Base-by-base conservation (phyloP, 164 flowering plant genomes). In the Chloranthus sessilifolius region DNA sequence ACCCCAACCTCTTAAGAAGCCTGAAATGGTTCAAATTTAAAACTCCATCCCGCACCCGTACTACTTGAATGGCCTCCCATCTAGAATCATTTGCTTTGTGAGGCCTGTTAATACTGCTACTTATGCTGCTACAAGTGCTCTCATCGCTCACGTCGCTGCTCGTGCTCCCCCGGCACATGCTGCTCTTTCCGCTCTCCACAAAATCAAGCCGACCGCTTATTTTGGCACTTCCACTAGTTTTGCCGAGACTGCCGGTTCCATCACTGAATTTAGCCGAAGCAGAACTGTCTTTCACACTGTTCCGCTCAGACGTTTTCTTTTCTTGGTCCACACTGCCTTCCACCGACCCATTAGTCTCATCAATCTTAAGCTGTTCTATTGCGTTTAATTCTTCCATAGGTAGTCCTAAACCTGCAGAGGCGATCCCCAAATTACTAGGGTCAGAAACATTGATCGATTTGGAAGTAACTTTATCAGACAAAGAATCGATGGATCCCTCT, bases 111-210 rank as follows among this genome's bases (percentile, higher is more conserved):
- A 83, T 29, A 40, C 71, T 74, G 64, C 85, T 83, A 56, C 87
- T 83, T 29, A 83, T 68, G 71, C 89, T 85, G 74, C 86, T 85
- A 56, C 88, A 80, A 15, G 77, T 65, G 72, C 96, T 88, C 61
- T 85, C 96, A 58, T 81, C 91, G 39, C 96, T 85, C n/a, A 88
- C 74, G 53, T 85, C 90, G 60, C 77, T 82, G 69, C 91, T 79
- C 15, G 86, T 79, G 69, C 96, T 88, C 38, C 80, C 91, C 56
- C 91, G 63, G 39, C 87, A 82, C 62, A 81, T 64, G 59, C 96
- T 88, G 69, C 90, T 88, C 75, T 80, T 84, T 20, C 89, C 89
- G 54, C 89, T 82, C 76, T 82, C 89, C 22, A 76, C 68, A 61
- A 50, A 74, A 42, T 83, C 85, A 31, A 40, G 68, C 5, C 74